Percentiles rank a stretch among this genome's conserved stretches.
phyloP scores from a whole-genome alignment of 2,329 filamentous ascomycete genomes.

The Calonectria naviculata region DNA sequence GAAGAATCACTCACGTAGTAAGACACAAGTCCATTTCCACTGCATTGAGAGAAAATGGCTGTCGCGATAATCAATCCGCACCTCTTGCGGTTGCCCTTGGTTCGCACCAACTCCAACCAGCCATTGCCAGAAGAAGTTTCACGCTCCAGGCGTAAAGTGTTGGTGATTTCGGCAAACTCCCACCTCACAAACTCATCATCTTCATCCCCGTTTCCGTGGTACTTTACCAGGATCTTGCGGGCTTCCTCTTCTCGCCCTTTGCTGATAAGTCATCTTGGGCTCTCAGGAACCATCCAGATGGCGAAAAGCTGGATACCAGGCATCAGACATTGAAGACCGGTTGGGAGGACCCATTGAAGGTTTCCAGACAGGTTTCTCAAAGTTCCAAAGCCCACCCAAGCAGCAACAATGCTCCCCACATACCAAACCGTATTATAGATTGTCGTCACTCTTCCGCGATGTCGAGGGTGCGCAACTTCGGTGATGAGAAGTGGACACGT shows the following conservation, averaged over 20 bases:
- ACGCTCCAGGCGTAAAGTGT: slow-evolving; percentile 31
- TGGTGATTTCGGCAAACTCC: slow-evolving; percentile 35
- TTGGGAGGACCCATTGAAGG: slow-evolving; percentile 35
- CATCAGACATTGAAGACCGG: slow-evolving; percentile 34
- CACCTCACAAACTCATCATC: slow-evolving; percentile 31
- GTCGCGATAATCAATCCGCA: slow-evolving; percentile 35
- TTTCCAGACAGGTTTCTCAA: slow-evolving; percentile 26
- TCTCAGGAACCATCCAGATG: slow-evolving; percentile 34
- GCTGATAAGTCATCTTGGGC: slow-evolving; percentile 34
- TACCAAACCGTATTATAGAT: slow-evolving; percentile 41
- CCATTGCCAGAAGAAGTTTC: slow-evolving; percentile 21
- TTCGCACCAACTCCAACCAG: slow-evolving; percentile 33
- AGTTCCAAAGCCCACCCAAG: slow-evolving; percentile 35
- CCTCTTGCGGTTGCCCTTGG: slow-evolving; percentile 36
- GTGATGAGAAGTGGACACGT: slow-evolving; percentile 39
- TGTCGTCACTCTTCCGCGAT: slow-evolving; percentile 36
- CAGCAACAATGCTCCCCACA: slow-evolving; percentile 35
- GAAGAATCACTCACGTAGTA: slow-evolving; percentile 30
- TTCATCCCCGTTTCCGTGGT: slow-evolving; percentile 31
- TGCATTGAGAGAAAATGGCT: slow-evolving; percentile 36
- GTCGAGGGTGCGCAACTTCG: slow-evolving; percentile 34
- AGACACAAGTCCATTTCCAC: slow-evolving; percentile 36
- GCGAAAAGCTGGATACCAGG: slow-evolving; percentile 33
- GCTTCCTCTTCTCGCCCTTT: slow-evolving; percentile 37
- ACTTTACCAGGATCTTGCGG: slow-evolving; percentile 32